Conservation (phyloP, 2,329 filamentous ascomycete species). For the Tolypocladium guangdongense region DNA sequence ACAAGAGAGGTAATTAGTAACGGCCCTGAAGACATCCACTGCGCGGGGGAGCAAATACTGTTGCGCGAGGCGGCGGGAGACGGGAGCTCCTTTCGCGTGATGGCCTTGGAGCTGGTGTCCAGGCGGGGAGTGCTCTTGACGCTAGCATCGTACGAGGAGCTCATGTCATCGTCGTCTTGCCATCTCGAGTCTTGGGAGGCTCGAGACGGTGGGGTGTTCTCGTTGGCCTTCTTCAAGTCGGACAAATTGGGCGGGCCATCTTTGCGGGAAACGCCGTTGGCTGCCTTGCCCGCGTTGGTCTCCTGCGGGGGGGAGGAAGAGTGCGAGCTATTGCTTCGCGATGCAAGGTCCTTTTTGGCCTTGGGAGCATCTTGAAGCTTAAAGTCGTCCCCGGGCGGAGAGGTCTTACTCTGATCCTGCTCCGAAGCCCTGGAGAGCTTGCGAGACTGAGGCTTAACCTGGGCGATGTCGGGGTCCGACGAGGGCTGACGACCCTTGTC, state of each 20-base stretch:
- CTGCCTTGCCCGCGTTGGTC: slow-evolving; percentile 19
- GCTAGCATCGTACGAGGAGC: slow-evolving; percentile 29
- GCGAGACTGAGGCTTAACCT: slow-evolving; percentile 36
- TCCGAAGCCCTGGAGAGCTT: slow-evolving; percentile 33
- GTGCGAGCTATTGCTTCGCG: slow-evolving; percentile 32
- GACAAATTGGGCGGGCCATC: slow-evolving; percentile 10
- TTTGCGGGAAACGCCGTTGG: slow-evolving; percentile 19
- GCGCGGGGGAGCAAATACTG: slow-evolving; percentile 21
- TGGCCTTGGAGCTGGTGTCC: slow-evolving; percentile 33
- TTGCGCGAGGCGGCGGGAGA: slow-evolving; percentile 24
- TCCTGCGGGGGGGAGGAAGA: slow-evolving; percentile 27
- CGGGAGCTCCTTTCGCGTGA: slow-evolving; percentile 56
- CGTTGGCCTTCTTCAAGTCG: slow-evolving; percentile 25
- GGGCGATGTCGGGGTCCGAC: slow-evolving; percentile 46
- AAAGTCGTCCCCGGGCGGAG: slow-evolving; percentile 41
- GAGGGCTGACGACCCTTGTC: slow-evolving; percentile 59
- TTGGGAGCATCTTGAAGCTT: slow-evolving; percentile 74
- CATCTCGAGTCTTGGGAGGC: slow-evolving; percentile 48
- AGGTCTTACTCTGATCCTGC: slow-evolving; percentile 14
- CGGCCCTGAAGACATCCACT: slow-evolving; percentile 6
- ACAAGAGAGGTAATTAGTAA: background rate
- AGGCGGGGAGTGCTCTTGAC: slow-evolving; percentile 28
- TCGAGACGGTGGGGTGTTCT: slow-evolving; percentile 27
- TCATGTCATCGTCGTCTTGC: slow-evolving; percentile 42
- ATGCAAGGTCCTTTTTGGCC: slow-evolving; percentile 36